These are phyloP conservation scores for Endotrypanum monterogeii DNA, from an alignment of 208 protist genomes.

Conservation along the genomic window DNA sequence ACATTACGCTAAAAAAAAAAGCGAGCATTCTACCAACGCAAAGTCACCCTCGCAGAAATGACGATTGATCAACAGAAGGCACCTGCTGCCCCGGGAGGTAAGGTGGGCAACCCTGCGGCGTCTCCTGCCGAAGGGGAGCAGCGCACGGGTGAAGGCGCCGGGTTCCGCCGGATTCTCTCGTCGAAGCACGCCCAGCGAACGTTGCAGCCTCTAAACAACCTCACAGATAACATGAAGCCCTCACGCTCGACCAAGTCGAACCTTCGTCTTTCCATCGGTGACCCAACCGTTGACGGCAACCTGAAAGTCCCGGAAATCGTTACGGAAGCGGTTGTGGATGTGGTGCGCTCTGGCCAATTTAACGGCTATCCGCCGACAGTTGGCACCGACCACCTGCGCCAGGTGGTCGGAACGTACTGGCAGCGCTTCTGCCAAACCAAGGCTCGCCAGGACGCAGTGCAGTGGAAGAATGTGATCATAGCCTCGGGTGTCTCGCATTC, in stretches of 20 bases:
- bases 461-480: slow-evolving; percentile 77
- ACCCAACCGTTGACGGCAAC: slow-evolving; percentile 79
- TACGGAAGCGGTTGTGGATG: slow-evolving; percentile 59
- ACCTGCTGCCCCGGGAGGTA: slow-evolving; percentile 9
- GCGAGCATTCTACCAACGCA: background rate
- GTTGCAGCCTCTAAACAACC: slow-evolving; percentile 77
- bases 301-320: slow-evolving; percentile 43
- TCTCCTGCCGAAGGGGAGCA: slow-evolving; percentile 21
- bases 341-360: slow-evolving; percentile 38
- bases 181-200: slow-evolving; percentile 57
- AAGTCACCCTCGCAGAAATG: background rate
- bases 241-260: slow-evolving; percentile 44
- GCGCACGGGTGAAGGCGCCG: slow-evolving; percentile 15
- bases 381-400: slow-evolving; percentile 53
- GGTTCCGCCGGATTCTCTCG: slow-evolving; percentile 27
- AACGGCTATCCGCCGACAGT: slow-evolving; percentile 81
- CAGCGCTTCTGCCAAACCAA: slow-evolving; percentile 41
- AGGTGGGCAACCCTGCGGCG: slow-evolving; percentile 5
- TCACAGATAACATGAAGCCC: slow-evolving; percentile 88
- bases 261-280: slow-evolving; percentile 71
- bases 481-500: slow-evolving; percentile 88
- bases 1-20: background rate
- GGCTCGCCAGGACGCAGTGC: slow-evolving; percentile 33
- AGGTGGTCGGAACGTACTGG: slow-evolving; percentile 60
- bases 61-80: slow-evolving; percentile 19